phyloP scores from a whole-genome alignment of 768 basidiomycete genomes.

The Leccinum truebloodii region DNA sequence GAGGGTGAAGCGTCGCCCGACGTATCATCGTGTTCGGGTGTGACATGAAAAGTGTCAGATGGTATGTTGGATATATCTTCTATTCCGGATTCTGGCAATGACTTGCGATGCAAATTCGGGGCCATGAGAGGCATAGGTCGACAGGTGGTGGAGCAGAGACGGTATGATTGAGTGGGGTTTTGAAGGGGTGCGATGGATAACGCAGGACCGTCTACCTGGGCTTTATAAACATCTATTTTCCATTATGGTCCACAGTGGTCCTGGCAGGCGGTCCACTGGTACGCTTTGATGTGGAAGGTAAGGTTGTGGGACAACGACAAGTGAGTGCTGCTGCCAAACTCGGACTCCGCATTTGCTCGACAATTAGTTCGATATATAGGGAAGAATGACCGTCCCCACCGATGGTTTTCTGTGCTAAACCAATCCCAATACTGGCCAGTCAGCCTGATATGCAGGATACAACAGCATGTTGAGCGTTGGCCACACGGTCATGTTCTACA shows the following conservation, averaged over 20 bases:
- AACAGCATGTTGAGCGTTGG: neutral
- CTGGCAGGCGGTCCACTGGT: neutral
- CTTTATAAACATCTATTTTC: slow-evolving; percentile 3
- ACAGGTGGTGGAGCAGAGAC: too few species aligned
- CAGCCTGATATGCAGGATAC: neutral
- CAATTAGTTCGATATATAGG: neutral
- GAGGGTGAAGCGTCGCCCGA: too few species aligned
- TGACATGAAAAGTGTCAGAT: too few species aligned
- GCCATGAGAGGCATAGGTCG: too few species aligned
- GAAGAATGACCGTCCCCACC: neutral
- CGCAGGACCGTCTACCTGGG: neutral
- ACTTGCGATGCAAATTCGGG: too few species aligned
- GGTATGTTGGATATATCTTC: too few species aligned
- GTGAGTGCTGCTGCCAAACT: neutral
- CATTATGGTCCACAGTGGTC: slow-evolving; percentile 11
- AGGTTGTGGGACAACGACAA: neutral
- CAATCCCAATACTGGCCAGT: neutral
- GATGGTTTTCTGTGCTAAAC: neutral
- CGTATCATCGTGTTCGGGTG: too few species aligned
- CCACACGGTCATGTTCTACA: neutral
- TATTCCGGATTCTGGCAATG: too few species aligned
- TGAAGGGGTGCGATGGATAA: neutral
- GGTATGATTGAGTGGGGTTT: neutral
- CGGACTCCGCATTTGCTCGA: neutral
- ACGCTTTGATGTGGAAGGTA: neutral